Percentiles rank a stretch among this genome's conserved stretches.
These are phyloP conservation scores for Neurospora hispaniola DNA, from an alignment of 495 filamentous ascomycete genomes.

Conservation along the genomic window DNA sequence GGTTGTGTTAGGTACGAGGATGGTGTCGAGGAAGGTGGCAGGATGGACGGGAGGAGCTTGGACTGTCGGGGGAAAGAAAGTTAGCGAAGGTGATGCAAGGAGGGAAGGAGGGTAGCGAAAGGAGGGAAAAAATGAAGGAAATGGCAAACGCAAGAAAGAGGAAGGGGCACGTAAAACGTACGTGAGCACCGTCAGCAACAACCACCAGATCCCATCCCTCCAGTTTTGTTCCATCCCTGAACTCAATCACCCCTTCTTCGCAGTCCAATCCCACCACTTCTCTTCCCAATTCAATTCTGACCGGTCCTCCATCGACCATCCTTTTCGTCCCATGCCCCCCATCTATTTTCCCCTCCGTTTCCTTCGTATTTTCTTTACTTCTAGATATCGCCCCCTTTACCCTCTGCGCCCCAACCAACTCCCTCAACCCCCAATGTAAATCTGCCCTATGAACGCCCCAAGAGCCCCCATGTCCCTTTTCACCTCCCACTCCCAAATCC, in stretches of 20 bases:
- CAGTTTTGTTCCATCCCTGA: constrained; percentile 10
- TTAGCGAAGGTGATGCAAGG: not conserved
- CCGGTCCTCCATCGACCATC: constrained; percentile 2
- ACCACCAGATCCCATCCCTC: constrained; percentile 14
- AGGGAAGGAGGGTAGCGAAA: not conserved
- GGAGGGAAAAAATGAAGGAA: too few relatives aligned
- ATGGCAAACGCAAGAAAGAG: too few relatives aligned
- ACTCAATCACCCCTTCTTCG: constrained; percentile 9
- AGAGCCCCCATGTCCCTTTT: not conserved
- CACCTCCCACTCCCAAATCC: constrained; percentile 7
- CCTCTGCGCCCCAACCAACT: constrained; percentile 24
- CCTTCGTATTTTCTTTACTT: not conserved
- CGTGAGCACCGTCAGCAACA: constrained; percentile 24
- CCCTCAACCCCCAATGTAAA: constrained; percentile 40
- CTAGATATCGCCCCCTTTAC: not conserved
- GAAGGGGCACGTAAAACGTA: not conserved
- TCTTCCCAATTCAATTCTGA: too few relatives aligned
- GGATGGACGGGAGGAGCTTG: not conserved
- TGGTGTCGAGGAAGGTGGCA: not conserved
- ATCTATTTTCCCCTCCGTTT: too few relatives aligned
- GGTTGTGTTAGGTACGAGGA: constrained; percentile 1
- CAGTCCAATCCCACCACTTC: constrained; percentile 11
- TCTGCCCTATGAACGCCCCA: constrained; percentile 44
- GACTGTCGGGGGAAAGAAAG: not conserved
- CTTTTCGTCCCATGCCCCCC: constrained; percentile 5